Conservation (phyloP, 1,284 basidiomycete species). For the Boletus smithii region DNA sequence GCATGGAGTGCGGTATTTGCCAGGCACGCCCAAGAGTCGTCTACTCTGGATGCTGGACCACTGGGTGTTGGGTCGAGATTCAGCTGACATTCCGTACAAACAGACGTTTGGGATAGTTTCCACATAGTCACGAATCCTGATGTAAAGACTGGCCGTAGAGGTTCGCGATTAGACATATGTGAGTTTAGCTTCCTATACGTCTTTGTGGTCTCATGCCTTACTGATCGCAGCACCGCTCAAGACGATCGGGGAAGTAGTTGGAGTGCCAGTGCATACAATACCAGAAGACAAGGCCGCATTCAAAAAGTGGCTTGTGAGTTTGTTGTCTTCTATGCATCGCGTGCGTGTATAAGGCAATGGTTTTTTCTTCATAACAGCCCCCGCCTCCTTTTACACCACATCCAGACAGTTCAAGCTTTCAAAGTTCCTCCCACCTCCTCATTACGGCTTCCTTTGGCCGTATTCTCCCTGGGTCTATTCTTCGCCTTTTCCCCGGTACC, state of each 20-base stretch:
- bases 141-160: slow-evolving; percentile 35
- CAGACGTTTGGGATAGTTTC: slow-evolving; percentile 31
- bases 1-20: too few relatives aligned
- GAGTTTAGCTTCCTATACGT: slow-evolving; percentile 1
- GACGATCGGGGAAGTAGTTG: slow-evolving; percentile 44
- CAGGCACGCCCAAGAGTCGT: too few relatives aligned
- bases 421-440: slow-evolving; percentile 52
- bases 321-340: slow-evolving; percentile 1
- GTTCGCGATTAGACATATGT: slow-evolving; percentile 32
- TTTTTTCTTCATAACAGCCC: slow-evolving; percentile 31
- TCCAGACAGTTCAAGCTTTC: slow-evolving; percentile 28
- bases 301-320: slow-evolving; percentile 50
- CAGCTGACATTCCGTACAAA: slow-evolving; percentile 13
- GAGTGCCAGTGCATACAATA: slow-evolving; percentile 54
- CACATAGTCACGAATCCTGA: slow-evolving; percentile 49
- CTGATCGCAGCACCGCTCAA: slow-evolving; percentile 35
- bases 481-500: slow-evolving; percentile 51
- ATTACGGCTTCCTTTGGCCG: slow-evolving; percentile 93
- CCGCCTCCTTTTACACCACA: slow-evolving; percentile 27
- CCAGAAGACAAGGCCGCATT: slow-evolving; percentile 56
- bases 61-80: too few relatives aligned
- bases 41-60: too few relatives aligned
- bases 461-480: slow-evolving; percentile 60
- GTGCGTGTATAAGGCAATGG: slow-evolving; percentile 28
- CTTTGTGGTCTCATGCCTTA: slow-evolving; percentile 3